phyloP scores from a whole-genome alignment of 2,329 filamentous ascomycete species.

The Aschersonia sp. region DNA sequence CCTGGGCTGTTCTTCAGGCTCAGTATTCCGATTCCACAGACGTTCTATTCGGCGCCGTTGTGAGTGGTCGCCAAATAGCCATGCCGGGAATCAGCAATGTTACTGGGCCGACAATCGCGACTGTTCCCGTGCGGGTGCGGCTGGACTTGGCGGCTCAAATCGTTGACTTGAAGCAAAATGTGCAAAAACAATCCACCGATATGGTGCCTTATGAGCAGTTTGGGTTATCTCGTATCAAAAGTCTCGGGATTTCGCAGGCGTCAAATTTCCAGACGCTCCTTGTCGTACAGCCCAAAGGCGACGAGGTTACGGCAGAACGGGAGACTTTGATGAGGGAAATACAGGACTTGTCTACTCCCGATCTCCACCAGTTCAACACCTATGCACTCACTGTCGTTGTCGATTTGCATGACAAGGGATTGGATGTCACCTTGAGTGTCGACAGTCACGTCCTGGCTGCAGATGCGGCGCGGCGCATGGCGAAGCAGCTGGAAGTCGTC shows the following conservation, averaged over 20 bases:
- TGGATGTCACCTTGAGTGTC: not conserved
- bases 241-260: slow-evolving; percentile 1
- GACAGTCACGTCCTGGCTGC: not conserved
- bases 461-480: not conserved
- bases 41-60: slow-evolving; percentile 10
- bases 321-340: not conserved
- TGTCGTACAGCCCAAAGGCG: slow-evolving; percentile 5
- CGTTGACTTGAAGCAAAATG: not conserved
- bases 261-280: slow-evolving; percentile 8
- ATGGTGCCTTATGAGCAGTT: slow-evolving; percentile 14
- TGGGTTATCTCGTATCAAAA: slow-evolving; percentile 10
- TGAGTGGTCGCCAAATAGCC: slow-evolving; percentile 10
- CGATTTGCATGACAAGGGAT: slow-evolving; percentile 1
- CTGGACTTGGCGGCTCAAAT: slow-evolving; percentile 11
- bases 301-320: not conserved
- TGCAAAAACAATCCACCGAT: slow-evolving; percentile 12
- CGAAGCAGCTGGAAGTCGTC: not conserved
- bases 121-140: slow-evolving; percentile 10
- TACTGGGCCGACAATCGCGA: slow-evolving; percentile 13
- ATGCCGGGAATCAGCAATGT: slow-evolving; percentile 11
- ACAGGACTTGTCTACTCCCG: not conserved
- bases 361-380: slow-evolving; percentile 3
- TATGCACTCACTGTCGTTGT: slow-evolving; percentile 6
- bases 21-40: slow-evolving; percentile 19
- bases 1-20: slow-evolving; percentile 16